Evolutionary conservation across 495 filamentous ascomycete species (phyloP), one percentile per base, ranked within the genome.

Genomic region (Xylaria castorea): DNA sequence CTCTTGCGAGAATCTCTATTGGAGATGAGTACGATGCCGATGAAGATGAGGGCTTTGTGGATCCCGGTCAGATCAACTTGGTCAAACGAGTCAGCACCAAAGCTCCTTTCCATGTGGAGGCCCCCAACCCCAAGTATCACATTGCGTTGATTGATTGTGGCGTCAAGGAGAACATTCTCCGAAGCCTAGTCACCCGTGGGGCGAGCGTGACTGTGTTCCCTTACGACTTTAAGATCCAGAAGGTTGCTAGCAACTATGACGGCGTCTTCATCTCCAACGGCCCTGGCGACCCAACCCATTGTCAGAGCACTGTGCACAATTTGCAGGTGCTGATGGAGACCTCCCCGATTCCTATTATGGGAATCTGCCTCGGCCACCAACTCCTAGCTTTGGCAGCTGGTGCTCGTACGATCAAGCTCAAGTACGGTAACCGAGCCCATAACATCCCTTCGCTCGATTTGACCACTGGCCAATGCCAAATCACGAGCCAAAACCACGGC

Each of bases 141-240:
- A 89, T 99, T 77, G 96, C 95, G 44, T 88, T 99, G 71, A 91
- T 99, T 81, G 96, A 99, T 84, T 99, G 96, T 80, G 96, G 96
- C 82, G 97, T 99, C 71, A 99, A 99, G 88, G 96, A 99, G 88
- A 99, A 98, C 86, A 99, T 99, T 80, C 90, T 99, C 64, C 92
- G 96, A 74, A 95, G 92, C 79, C 85, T 99, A 73, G 95, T 98
- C 74, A 87, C 85, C 81, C 93, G 96, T 42, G 96, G 95, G 34
- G 91, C 93, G 51, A 93, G 90, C 73, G 92, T 97, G 61, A 98
- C 97, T 30, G 91, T 92, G 68, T 97, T 99, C 85, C 96, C 96
- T 58, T 98, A 92, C 84, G 90, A 98, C 84, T 98, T 93, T 85
- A 94, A 94, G 67, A 95, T 99, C 82, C 94, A 98, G 88, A 98